A percentile compares a stretch with the other conserved stretches of the same genome.
These are phyloP conservation scores for Knoxia roxburghii DNA, from an alignment of 257 asterid species.

Conservation along the genomic window DNA sequence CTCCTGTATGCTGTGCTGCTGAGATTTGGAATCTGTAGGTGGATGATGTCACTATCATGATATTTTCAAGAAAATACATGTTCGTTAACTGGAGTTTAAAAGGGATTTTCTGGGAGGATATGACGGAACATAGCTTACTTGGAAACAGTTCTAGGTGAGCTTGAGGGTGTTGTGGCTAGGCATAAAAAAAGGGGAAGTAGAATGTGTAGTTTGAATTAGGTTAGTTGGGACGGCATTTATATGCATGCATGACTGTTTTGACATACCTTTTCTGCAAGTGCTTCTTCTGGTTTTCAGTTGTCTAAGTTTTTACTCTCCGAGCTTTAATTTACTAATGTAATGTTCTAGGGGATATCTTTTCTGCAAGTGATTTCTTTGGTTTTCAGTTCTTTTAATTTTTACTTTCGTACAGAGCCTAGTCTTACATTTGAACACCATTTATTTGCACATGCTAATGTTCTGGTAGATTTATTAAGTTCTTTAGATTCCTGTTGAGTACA, in stretches of 20 bases:
- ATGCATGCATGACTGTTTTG: neutral
- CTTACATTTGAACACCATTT: neutral
- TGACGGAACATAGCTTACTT: neutral
- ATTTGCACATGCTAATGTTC: neutral
- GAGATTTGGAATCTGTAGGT: neutral
- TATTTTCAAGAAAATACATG: neutral
- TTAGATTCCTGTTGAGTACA: neutral
- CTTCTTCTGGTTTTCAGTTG: constrained; percentile 1
- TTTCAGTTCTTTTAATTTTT: no score
- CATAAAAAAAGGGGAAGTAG: neutral
- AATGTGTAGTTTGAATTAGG: neutral
- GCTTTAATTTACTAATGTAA: no score
- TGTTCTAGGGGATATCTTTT: no score
- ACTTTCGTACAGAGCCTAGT: neutral
- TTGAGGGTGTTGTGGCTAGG: neutral
- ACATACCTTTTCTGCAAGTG: neutral
- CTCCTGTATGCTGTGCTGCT: neutral
- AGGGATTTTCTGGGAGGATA: neutral
- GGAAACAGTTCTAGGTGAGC: neutral
- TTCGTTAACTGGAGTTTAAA: neutral
- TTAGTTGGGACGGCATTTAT: neutral
- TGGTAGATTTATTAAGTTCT: neutral
- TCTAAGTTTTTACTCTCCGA: neutral
- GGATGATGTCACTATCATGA: neutral
- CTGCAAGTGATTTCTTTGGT: no score